Base-by-base conservation (phyloP, 768 basidiomycete genomes). In the Heimioporus sp. region DNA sequence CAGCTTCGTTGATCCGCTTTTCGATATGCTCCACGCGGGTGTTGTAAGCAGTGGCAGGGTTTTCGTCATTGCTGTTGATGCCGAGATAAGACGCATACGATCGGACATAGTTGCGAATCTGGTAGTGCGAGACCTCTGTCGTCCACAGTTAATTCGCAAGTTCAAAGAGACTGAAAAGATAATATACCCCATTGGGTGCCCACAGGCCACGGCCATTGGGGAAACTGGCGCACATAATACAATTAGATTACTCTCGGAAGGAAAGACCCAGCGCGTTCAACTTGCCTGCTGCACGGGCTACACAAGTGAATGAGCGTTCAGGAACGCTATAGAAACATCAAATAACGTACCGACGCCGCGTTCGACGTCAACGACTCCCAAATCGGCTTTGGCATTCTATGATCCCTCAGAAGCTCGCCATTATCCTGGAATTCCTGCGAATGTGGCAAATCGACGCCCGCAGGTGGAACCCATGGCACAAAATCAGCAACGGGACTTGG, bases 1-100 rank as follows among this genome's bases (percentile, higher is more conserved):
- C 69, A 21, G 55, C 36, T 12, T 47, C 58, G 49, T 70, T 60
- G n/a, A 60, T 46, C 0, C 66, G 57, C 51, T 80, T 80, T 51
- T 77, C 70, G 30, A 75, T 64, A 12, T 61, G 63, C 49, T 80
- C 78, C 8, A 81, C 77, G 10, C 78, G 74, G 0, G 79, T 80
- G 60, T 76, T 76, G 62, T 75, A 79, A 3, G 71, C 69, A 2
- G 71, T 52, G 20, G 70, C 60, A 0, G 68, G 65, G 48, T 71
- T 76, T 9, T 64, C 61, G 46, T 78, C 78, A 47, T 79, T 72
- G 52, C 65, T 70, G 58, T 77, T 76, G 19, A 77, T 52, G 16
- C 71, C 68, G 31, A 72, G 72, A 57, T 65, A 72, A 2, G 73
- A 73, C 7, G 75, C 73, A 48, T 75, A 79, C 1, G 71, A 63